phyloP scores from a whole-genome alignment of 768 basidiomycete species.

The Naganishia onofrii region DNA sequence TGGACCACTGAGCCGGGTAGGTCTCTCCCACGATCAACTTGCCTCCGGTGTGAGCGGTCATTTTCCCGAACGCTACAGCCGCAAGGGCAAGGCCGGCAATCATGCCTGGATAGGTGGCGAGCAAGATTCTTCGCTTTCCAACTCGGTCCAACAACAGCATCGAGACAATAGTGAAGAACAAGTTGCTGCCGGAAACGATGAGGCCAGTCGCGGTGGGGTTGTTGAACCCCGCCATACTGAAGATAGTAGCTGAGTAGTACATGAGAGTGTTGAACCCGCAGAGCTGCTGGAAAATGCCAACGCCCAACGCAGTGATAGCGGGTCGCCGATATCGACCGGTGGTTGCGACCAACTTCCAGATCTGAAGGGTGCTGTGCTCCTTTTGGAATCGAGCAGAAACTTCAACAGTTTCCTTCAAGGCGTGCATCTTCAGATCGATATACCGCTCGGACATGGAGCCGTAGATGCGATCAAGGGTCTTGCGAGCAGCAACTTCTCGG shows the following conservation, averaged over 20 bases:
- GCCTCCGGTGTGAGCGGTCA: conserved; percentile 6
- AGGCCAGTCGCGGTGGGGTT: conserved; percentile 38
- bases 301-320: conserved; percentile 3
- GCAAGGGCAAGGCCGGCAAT: conserved; percentile 37
- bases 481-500: conserved; percentile 15
- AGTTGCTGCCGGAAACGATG: conserved; percentile 39
- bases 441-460: conserved; percentile 21
- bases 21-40: neutral
- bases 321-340: neutral
- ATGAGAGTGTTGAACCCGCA: conserved; percentile 39
- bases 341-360: conserved; percentile 3
- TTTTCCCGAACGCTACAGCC: conserved; percentile 35
- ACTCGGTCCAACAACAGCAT: conserved; percentile 40
- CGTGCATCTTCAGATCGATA: conserved; percentile 27
- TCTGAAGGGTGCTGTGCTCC: conserved; percentile 5
- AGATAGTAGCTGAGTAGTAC: conserved; percentile 36
- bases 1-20: conserved; percentile 12
- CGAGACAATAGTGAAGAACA: conserved; percentile 36
- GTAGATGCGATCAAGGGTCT: conserved; percentile 21
- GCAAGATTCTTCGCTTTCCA: conserved; percentile 38
- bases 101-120: conserved; percentile 39
- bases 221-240: conserved; percentile 37
- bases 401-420: conserved; percentile 25
- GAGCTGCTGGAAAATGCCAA: conserved; percentile 38
- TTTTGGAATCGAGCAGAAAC: conserved; percentile 20